These are phyloP conservation scores for Chrysoporthe cubensis DNA, from an alignment of 2,329 filamentous ascomycete species.

Conservation along the genomic window DNA sequence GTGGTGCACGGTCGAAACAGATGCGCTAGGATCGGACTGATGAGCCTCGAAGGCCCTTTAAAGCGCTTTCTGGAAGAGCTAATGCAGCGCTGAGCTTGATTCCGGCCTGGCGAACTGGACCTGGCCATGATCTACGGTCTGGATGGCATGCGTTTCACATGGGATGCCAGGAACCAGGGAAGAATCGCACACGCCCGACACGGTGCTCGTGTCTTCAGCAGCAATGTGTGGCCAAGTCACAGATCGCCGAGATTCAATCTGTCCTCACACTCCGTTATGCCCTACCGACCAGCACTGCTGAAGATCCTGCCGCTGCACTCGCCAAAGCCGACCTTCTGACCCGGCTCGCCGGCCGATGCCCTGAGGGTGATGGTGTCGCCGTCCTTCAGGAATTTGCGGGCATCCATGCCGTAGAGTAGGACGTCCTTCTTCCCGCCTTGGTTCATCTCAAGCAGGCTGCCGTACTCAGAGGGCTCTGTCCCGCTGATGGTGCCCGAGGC, in stretches of 20 bases:
- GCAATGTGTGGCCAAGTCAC: no score
- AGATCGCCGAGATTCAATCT: background rate
- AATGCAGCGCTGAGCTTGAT: background rate
- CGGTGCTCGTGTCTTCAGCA: no score
- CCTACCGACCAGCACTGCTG: conserved; percentile 3
- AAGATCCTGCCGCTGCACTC: conserved; percentile 45
- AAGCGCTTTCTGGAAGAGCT: background rate
- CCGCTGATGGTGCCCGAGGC: conserved; percentile 77
- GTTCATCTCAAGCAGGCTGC: conserved; percentile 51
- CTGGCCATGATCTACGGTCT: background rate
- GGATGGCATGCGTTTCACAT: background rate
- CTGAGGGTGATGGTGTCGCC: conserved; percentile 49
- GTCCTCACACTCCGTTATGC: no score
- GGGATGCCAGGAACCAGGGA: background rate
- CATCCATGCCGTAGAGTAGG: conserved; percentile 44
- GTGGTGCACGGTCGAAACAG: background rate
- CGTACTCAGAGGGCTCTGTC: conserved; percentile 41
- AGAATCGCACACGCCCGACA: no score
- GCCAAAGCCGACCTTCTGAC: conserved; percentile 48
- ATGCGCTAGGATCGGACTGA: background rate
- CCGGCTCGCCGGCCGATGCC: conserved; percentile 41
- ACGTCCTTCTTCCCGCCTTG: conserved; percentile 50
- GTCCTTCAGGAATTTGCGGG: conserved; percentile 49
- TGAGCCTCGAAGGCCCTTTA: background rate
- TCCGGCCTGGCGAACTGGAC: background rate